Evolutionary conservation across 2,329 filamentous ascomycete genomes (phyloP).

Genomic region (Coleophoma cylindrospora): DNA sequence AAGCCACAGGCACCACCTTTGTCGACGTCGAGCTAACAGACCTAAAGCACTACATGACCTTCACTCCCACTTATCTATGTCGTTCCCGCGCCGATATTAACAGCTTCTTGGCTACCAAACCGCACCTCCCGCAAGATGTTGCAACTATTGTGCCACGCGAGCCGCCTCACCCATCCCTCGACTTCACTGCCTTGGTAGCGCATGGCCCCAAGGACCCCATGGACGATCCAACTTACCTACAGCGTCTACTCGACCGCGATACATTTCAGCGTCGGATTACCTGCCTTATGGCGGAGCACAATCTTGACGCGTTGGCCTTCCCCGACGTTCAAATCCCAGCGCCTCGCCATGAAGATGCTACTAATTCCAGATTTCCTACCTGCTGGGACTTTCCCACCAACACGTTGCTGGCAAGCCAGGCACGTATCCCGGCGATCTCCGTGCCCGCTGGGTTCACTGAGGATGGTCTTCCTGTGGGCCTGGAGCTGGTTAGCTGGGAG

Average conservation of each 20-base stretch:
- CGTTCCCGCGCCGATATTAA: slow-evolving; percentile 26
- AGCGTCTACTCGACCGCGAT: slow-evolving; percentile 4
- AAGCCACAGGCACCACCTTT: slow-evolving; percentile 15
- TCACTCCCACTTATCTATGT: slow-evolving; percentile 19
- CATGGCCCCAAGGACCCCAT: slow-evolving; percentile 14
- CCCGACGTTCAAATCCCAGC: too few species aligned
- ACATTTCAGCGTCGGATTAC: too few species aligned
- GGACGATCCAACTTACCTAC: slow-evolving; percentile 22
- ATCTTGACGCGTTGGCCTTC: too few species aligned
- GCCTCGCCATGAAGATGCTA: too few species aligned
- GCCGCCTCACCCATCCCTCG: slow-evolving; percentile 7
- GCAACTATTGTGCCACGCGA: slow-evolving; percentile 4
- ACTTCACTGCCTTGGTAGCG: neutral
- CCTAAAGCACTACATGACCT: slow-evolving; percentile 18
- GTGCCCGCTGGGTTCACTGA: too few species aligned
- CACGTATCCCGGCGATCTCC: too few species aligned
- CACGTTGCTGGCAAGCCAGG: too few species aligned
- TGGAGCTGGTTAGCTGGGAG: too few species aligned
- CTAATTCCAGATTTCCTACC: too few species aligned
- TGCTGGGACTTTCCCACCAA: too few species aligned
- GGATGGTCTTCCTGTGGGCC: too few species aligned
- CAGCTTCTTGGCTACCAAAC: slow-evolving; percentile 30
- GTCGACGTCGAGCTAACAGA: slow-evolving; percentile 23
- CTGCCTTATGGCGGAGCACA: too few species aligned
- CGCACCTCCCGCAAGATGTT: slow-evolving; percentile 22